These are phyloP conservation scores for Cryptococcus sp. DNA, from an alignment of 1,284 basidiomycete species.

Conservation along the genomic window DNA sequence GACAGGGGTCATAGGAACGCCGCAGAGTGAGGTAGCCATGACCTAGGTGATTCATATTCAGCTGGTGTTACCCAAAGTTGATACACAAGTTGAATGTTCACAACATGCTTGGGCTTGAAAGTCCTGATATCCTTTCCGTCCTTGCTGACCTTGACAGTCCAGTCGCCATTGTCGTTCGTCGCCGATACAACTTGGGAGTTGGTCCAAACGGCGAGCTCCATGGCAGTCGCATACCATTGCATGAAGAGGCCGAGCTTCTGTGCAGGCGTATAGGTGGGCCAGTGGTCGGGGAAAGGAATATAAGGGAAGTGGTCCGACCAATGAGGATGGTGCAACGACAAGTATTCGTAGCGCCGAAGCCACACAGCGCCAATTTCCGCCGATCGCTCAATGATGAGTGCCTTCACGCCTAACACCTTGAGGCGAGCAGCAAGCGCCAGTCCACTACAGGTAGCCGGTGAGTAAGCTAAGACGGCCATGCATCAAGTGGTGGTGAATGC, in stretches of 20 bases:
- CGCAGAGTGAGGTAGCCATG: conserved; percentile 37
- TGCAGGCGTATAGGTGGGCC: conserved; percentile 67
- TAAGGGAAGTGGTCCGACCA: conserved; percentile 57
- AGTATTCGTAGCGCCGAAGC: conserved; percentile 61
- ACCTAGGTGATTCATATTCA: conserved; percentile 9
- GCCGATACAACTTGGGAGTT: conserved; percentile 57
- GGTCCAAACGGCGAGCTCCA: conserved; percentile 46
- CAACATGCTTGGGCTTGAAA: conserved; percentile 55
- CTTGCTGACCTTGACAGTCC: conserved; percentile 59
- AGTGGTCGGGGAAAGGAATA: conserved; percentile 55
- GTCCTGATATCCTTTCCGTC: conserved; percentile 51
- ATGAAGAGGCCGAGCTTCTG: conserved; percentile 43
- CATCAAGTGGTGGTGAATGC: not conserved
- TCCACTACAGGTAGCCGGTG: conserved; percentile 27
- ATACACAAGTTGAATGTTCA: not conserved
- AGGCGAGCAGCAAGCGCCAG: conserved; percentile 52
- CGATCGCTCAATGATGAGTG: conserved; percentile 52
- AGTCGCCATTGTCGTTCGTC: conserved; percentile 55
- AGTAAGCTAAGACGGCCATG: not conserved
- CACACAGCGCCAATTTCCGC: conserved; percentile 53
- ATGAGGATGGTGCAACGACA: conserved; percentile 66
- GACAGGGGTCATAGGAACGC: conserved; percentile 24
- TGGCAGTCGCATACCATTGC: conserved; percentile 38
- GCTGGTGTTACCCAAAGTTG: not conserved
- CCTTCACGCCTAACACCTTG: conserved; percentile 49